Base-by-base conservation (phyloP, 2,329 filamentous ascomycete species). In the Xylaria sp. region DNA sequence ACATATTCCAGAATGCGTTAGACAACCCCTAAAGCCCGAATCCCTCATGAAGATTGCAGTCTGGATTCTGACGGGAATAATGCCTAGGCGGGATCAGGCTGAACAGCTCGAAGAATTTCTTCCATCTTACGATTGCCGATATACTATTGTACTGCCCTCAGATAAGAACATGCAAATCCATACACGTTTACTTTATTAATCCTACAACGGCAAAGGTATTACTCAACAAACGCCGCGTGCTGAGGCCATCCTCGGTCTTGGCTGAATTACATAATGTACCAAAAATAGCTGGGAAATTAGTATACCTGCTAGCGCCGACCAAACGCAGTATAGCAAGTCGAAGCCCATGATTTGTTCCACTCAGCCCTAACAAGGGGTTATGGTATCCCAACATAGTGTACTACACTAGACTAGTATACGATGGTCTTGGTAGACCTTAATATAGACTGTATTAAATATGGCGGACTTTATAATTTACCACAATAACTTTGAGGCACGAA, bases 281-380 rank as follows among this genome's bases (percentile, higher is more conserved):
- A 71, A 71, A 71, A 69, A 69, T 68, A 71, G 63, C 39, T 7
- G 60, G 20, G 48, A 66, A 43, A 58, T 64, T 66, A 51, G 28
- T n/a, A 15, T n/a, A 23, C 3, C 41, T 52, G 18, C 1, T 36
- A 18, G 49, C 48, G 62, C 67, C 43, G 57, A 31, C 62, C 62
- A 60, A 66, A 66, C 36, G 43, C 46, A 49, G 58, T 39, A 58
- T 58, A n/a, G 39, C 3, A 43, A 39, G 52, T 51, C 57, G 6
- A 20, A 56, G 64, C 43, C 57, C 39, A 23, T 43, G 39, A 48
- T 33, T 48, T 18, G 63, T 67, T 59, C 46, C 61, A 68, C 56
- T 68, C 65, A 68, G 68, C 62, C 68, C 61, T 69, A 66, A 62
- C 65, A 66, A 48, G 57, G 68, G 66, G 46, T 33, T 43, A 31